Conservation (phyloP, 495 filamentous ascomycete species). For the Bombardia bombarda region DNA sequence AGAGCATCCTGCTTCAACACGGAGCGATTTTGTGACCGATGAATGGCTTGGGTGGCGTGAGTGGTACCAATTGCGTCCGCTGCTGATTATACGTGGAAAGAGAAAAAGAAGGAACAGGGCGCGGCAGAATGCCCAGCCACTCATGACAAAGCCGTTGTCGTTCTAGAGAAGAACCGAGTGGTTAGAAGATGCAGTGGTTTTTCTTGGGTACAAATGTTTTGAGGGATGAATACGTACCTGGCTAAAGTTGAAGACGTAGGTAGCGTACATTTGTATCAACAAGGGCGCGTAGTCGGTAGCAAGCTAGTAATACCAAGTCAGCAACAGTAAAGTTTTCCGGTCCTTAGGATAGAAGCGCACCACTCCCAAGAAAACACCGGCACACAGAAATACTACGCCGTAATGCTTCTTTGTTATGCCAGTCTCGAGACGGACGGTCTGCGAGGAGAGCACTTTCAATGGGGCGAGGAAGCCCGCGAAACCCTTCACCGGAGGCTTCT, state of each 20-base stretch:
- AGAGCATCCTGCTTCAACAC: no score
- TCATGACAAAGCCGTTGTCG: conserved; percentile 47
- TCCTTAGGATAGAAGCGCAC: conserved; percentile 18
- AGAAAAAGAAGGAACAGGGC: conserved; percentile 45
- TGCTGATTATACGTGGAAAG: conserved; percentile 46
- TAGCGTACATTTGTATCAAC: conserved; percentile 46
- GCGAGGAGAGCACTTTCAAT: conserved; percentile 41
- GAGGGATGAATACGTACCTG: no score
- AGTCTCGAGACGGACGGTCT: conserved; percentile 31
- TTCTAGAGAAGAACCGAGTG: no score
- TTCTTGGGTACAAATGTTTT: no score
- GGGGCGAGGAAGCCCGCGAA: conserved; percentile 45
- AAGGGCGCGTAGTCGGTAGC: conserved; percentile 48
- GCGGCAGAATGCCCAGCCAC: conserved; percentile 42
- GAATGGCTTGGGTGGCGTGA: not conserved
- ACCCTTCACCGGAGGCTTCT: conserved; percentile 24
- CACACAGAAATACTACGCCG: conserved; percentile 43
- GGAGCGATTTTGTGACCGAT: not conserved
- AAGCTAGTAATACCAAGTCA: conserved; percentile 19
- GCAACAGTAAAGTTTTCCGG: not conserved
- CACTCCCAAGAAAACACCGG: conserved; percentile 48
- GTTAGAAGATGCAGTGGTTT: no score
- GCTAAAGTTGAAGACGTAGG: conserved; percentile 45
- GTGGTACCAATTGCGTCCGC: conserved; percentile 39
- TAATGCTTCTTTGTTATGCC: conserved; percentile 38